These are phyloP conservation scores for Penicillium sp. DNA, from an alignment of 2,329 filamentous ascomycete species.

Conservation along the genomic window DNA sequence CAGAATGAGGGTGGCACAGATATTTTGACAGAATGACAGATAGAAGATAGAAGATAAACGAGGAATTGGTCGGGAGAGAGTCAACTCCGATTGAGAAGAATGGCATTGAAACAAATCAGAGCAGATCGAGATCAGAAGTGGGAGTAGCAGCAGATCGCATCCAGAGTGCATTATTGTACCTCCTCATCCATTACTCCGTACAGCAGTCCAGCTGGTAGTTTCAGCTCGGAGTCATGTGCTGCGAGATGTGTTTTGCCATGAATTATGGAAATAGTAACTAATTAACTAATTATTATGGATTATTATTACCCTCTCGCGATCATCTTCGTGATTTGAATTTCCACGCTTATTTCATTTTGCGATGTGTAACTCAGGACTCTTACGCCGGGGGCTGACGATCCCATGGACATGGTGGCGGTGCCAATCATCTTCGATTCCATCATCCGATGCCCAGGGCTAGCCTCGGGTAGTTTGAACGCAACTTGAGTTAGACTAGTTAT, in stretches of 20 bases:
- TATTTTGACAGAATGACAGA: neutral
- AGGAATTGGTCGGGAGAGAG: neutral
- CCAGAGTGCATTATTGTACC: neutral
- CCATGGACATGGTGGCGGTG: constrained; percentile 19
- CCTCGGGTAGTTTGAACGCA: neutral
- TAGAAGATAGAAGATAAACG: neutral
- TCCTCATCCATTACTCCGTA: too few relatives aligned
- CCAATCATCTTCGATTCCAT: neutral
- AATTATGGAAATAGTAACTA: neutral
- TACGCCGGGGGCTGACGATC: constrained; percentile 26
- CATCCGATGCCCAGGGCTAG: neutral
- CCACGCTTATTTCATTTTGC: constrained; percentile 8
- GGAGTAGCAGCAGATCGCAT: neutral
- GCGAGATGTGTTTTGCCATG: constrained; percentile 1
- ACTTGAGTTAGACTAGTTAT: neutral
- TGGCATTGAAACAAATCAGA: neutral
- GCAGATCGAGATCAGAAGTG: neutral
- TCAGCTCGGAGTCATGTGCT: constrained; percentile 6
- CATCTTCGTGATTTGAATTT: constrained; percentile 4
- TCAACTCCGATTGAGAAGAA: too few relatives aligned
- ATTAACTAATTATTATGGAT: neutral
- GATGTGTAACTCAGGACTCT: constrained; percentile 30
- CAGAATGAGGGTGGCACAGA: neutral
- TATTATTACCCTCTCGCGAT: neutral
- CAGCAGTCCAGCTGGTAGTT: too few relatives aligned